Evolutionary conservation across 495 filamentous ascomycete species (phyloP), one percentile per base, ranked within the genome.

Genomic region (Aspergillus mulundensis): DNA sequence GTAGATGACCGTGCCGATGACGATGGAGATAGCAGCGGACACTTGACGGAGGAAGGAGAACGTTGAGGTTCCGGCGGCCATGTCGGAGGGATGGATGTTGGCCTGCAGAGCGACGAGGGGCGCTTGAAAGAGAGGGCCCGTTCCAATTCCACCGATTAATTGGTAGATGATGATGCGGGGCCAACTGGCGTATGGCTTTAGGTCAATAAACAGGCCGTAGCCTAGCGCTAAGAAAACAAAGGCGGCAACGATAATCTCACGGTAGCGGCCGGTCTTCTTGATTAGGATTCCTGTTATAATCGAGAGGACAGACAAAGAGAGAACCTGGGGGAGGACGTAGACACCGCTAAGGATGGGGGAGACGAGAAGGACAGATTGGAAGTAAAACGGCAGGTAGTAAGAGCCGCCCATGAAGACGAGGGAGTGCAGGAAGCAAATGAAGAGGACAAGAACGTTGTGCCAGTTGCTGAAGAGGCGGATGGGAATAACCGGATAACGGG

Each of bases 361-460:
- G 11, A 84, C 83, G 3, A 87, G 84, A 7, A 91, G 81, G 12
- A 90, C 87, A 34, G 84, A 80, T 67, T 90, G 87, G 70, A 88
- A 88, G 71, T 90, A 91, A 38, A 93, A 77, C 0, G 89, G 89
- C 14, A 93, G 77, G 63, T 84, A 91, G 75, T 90, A 91, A 55
- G 81, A 77, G 28, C 81, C 83, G 2, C 83, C 75, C 60, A 91
- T 89, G 75, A 91, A 91, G 54, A 88, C 83, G 60, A 84, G 82
- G 36, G 81, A 84, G 60, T 92, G 88, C 54, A 80, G 72, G 67
- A 87, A 86, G 54, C 76, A 79, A 43, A 84, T 72, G 7, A 68
- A 23, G 3, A 90, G 72, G 0, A 79, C 70, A 3, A 84, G 81
- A 21, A 86, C 59, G 65, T 85, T 86, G 20, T 84, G 81, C 19